Conservation (phyloP, 2,329 filamentous ascomycete species). For the Dryadomyces quercivorus region DNA sequence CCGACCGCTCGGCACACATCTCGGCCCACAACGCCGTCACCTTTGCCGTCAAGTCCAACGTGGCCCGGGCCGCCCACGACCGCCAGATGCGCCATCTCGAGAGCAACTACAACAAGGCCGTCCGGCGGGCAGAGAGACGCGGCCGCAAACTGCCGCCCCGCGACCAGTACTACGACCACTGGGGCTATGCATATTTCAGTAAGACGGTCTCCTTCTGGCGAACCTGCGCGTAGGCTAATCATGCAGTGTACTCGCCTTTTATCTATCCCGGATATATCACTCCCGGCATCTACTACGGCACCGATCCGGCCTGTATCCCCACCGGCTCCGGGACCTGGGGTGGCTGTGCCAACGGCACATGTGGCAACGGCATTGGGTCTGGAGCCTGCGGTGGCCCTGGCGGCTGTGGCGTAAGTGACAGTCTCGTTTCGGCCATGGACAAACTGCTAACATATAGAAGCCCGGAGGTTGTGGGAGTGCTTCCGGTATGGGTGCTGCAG, state of each 20-base stretch:
- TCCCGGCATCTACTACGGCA: conserved; percentile 32
- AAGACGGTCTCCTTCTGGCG: not conserved
- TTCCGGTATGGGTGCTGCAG: not conserved
- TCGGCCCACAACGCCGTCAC: conserved; percentile 58
- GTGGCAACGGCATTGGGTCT: conserved; percentile 26
- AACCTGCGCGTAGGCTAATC: not conserved
- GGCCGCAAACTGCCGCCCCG: conserved; percentile 33
- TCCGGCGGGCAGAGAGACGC: conserved; percentile 34
- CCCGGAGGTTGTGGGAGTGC: conserved; percentile 7
- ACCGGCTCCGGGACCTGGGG: conserved; percentile 25
- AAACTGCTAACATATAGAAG: conserved; percentile 4
- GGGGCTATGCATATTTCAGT: conserved; percentile 38
- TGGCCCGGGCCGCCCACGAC: conserved; percentile 21
- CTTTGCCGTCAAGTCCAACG: conserved; percentile 5
- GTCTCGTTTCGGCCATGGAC: not conserved
- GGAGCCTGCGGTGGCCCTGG: conserved; percentile 31
- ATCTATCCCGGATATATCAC: conserved; percentile 30
- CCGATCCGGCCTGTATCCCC: conserved; percentile 23
- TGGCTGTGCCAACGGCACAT: conserved; percentile 34
- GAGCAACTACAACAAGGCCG: conserved; percentile 42
- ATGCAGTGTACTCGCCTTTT: conserved; percentile 30
- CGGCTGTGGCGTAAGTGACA: conserved; percentile 19
- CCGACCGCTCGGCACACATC: conserved; percentile 54
- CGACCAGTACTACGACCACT: conserved; percentile 39
- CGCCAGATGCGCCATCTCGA: conserved; percentile 29